Conservation (phyloP, 805 yeast genomes). For the Yarrowia bubula region DNA sequence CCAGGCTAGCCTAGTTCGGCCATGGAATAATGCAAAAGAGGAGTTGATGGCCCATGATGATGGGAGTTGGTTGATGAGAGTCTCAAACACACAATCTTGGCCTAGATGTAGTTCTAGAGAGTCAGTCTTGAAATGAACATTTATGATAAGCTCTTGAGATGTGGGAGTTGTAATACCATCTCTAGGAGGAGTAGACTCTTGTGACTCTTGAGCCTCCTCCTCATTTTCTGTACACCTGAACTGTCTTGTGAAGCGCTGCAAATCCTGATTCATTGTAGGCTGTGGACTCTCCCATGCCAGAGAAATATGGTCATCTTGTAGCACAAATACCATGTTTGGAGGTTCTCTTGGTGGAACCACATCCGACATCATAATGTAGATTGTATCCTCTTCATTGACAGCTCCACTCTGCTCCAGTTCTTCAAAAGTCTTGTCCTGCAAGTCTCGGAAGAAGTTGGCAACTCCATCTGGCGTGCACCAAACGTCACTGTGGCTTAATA, state of each 20-base stretch:
- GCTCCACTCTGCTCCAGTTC: neutral
- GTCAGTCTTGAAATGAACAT: neutral
- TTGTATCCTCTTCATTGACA: neutral
- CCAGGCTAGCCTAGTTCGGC: neutral
- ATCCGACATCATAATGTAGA: neutral
- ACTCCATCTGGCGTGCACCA: neutral
- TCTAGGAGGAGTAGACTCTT: neutral
- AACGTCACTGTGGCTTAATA: neutral
- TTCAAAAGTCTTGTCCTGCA: neutral
- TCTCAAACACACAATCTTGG: neutral
- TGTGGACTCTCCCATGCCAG: neutral
- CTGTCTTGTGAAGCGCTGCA: neutral
- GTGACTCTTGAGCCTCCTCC: neutral
- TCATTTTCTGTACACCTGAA: neutral
- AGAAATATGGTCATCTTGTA: neutral
- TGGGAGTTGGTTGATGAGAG: neutral
- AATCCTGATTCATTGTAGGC: neutral
- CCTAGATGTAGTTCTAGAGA: neutral
- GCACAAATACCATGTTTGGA: neutral
- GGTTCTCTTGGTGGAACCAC: neutral
- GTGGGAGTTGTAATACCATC: neutral
- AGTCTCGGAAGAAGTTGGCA: neutral
- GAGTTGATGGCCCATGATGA: neutral
- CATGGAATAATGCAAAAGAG: neutral
- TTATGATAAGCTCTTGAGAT: neutral